A percentile compares a stretch with the other conserved stretches of the same genome.
Evolutionary conservation across 192 early-diverging fungal genomes (phyloP).

Genomic region (Umbelopsis sp.): DNA sequence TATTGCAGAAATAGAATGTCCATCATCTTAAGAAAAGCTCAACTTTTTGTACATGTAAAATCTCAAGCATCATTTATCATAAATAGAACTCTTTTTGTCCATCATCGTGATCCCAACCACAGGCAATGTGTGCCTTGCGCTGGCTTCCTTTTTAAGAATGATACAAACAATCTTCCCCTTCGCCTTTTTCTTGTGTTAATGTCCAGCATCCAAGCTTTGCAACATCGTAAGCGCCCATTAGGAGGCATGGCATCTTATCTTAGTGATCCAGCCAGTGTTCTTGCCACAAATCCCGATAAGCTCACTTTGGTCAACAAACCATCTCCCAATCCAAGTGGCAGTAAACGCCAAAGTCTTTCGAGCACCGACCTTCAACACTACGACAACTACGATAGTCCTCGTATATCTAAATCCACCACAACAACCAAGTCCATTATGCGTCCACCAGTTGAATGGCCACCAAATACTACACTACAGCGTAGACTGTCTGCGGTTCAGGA

Average conservation of each 20-base stretch:
- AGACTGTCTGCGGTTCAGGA: neutral
- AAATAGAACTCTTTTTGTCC: conserved; percentile 9
- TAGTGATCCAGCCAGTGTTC: conserved; percentile 16
- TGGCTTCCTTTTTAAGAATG: conserved; percentile 19
- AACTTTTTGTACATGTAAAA: conserved; percentile 11
- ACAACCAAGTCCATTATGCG: neutral
- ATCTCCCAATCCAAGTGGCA: neutral
- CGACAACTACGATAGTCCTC: conserved; percentile 5
- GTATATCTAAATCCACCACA: conserved; percentile 12
- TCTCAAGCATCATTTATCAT: neutral
- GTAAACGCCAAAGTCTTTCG: conserved; percentile 19
- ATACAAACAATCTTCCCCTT: conserved; percentile 18
- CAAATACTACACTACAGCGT: neutral
- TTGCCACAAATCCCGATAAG: conserved; percentile 14
- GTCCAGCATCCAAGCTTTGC: conserved; percentile 18
- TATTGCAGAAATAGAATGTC: conserved; percentile 13
- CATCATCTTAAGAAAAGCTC: conserved; percentile 10
- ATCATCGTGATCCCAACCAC: conserved; percentile 18
- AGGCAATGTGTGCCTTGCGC: conserved; percentile 5
- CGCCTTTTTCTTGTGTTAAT: conserved; percentile 9
- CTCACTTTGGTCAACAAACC: neutral
- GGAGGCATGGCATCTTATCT: conserved; percentile 9
- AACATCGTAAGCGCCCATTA: conserved; percentile 10
- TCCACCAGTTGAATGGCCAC: conserved; percentile 3
- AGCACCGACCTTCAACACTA: conserved; percentile 8